phyloP scores from a whole-genome alignment of 2,329 filamentous ascomycete genomes.

The Tolypocladium tundrense region DNA sequence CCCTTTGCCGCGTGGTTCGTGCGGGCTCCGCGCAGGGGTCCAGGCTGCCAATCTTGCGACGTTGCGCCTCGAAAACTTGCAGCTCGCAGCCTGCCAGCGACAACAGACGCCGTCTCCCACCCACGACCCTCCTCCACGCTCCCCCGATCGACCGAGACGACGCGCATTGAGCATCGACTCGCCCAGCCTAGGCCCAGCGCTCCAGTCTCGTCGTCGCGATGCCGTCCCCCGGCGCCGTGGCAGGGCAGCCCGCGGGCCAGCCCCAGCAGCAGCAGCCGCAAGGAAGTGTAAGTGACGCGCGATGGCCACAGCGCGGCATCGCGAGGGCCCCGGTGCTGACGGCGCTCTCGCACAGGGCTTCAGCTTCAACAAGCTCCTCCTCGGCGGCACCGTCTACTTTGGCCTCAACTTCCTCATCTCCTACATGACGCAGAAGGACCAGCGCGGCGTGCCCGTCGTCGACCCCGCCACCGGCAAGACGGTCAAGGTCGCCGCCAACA shows the following conservation, averaged over 20 bases:
- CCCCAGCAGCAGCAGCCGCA: constrained; percentile 9
- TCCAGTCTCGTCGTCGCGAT: constrained; percentile 6
- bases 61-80: not conserved
- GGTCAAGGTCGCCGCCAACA: constrained; percentile 43
- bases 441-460: constrained; percentile 35
- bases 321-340: not conserved
- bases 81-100: not conserved
- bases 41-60: not conserved
- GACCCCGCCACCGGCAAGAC: constrained; percentile 39
- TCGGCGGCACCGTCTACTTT: constrained; percentile 46
- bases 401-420: constrained; percentile 49
- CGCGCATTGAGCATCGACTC: not conserved
- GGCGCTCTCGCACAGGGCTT: constrained; percentile 17
- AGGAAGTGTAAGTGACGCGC: constrained; percentile 12
- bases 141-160: not conserved
- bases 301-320: no score
- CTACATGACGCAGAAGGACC: constrained; percentile 38
- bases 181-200: not conserved
- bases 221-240: constrained; percentile 14
- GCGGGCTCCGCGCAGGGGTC: not conserved
- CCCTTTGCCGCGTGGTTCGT: not conserved
- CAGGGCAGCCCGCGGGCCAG: constrained; percentile 11
- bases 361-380: constrained; percentile 33
- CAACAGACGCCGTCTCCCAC: not conserved
- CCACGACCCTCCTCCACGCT: not conserved